Evolutionary conservation across 306 rosid species (phyloP), one percentile per base, ranked within the genome.

Genomic region (Dryas alaskensis): DNA sequence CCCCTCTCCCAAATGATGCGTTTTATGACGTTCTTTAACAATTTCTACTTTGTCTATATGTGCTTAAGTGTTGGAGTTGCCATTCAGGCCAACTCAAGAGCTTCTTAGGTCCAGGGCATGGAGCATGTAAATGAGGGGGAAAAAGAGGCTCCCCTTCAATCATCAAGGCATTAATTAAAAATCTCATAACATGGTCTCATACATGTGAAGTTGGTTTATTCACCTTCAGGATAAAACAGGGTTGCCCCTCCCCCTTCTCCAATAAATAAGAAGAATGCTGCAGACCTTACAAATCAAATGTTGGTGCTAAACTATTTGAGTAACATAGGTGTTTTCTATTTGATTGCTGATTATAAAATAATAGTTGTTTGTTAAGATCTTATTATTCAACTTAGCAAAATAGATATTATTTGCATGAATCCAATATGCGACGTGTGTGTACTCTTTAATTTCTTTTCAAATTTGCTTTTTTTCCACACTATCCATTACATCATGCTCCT

Each of bases 1-100:
- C 70, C 43, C 10, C 62, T 62, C 55, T 61, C 25, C 46, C 73
- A 53, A 64, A 22, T 71, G 61, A 44, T 78, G 71, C 51, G 22
- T 39, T 10, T 72, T 67, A 22, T n/a, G 42, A 40, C 25, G 53
- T 45, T 71, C 74, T 55, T 62, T 79, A 66, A 10, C 31, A 16
- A 22, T 13, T 45, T 65, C n/a, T 65, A 22, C 10, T 19, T 65
- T 19, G 17, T 13, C 8, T 8, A 0, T 54, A 37, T 54, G 52
- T 70, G 8, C 50, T 42, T 17, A 40, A 70, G 1, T 61, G 67
- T 61, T 61, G 46, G 67, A n/a, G 10, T 61, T 61, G 8, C 48
- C 25, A 3, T 61, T 61, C 44, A 61, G 67, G 17, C 14, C 37
- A 31, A 31, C 37, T 22, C 22, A 22, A 6, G 67, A 47, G 47